Percentiles rank a stretch among this genome's conserved stretches.
Evolutionary conservation across 768 basidiomycete genomes (phyloP).

Genomic region (Termitomyces sp.): DNA sequence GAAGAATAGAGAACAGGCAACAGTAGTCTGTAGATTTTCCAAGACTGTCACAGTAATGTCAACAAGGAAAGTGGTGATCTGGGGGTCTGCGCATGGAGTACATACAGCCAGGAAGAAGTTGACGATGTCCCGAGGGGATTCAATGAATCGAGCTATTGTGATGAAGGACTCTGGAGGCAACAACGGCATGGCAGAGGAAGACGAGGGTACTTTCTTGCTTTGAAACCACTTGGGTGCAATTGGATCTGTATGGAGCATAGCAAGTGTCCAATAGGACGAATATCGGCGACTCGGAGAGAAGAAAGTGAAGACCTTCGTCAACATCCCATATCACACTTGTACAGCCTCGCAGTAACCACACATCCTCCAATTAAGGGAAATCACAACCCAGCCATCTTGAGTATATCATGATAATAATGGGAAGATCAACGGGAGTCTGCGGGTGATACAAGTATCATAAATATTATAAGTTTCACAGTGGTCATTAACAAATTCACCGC

Average conservation of each 20-base stretch:
- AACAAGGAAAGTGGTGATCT: not conserved
- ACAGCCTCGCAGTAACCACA: constrained; percentile 4
- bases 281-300: not conserved
- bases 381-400: not conserved
- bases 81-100: not conserved
- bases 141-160: constrained; percentile 9
- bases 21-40: constrained; percentile 3
- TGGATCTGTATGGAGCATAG: not conserved
- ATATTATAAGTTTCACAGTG: not conserved
- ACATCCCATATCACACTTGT: not conserved
- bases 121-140: constrained; percentile 10
- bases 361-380: not conserved
- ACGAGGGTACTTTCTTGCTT: not conserved
- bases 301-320: not conserved
- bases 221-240: not conserved
- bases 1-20: constrained; percentile 11
- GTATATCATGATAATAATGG: not conserved
- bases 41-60: constrained; percentile 5
- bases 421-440: not conserved
- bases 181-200: not conserved
- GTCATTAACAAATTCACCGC: not conserved
- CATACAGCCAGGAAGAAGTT: constrained; percentile 12
- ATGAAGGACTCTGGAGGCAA: constrained; percentile 13
- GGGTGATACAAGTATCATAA: not conserved
- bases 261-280: not conserved